Evolutionary conservation across 192 early-diverging fungal genomes (phyloP).

Genomic region (Allomyces macrogynus): DNA sequence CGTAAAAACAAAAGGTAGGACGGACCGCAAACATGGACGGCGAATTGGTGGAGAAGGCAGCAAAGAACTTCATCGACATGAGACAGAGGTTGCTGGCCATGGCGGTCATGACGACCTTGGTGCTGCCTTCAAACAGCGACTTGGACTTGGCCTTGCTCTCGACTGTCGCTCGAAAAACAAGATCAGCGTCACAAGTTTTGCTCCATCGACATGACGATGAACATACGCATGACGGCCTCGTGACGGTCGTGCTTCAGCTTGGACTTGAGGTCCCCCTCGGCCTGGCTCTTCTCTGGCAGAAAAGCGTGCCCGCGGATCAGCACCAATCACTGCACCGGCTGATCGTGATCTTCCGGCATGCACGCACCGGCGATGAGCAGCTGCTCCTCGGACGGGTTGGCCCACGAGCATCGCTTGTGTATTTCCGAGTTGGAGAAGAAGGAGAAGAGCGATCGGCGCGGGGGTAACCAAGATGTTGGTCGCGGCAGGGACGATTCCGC

Average conservation of each 20-base stretch:
- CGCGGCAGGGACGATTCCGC: no score
- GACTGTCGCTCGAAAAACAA: not conserved
- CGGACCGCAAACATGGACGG: not conserved
- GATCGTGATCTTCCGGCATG: no score
- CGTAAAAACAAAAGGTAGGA: not conserved
- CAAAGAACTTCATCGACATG: not conserved
- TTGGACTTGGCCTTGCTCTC: not conserved
- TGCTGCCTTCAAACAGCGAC: not conserved
- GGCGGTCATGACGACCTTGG: not conserved
- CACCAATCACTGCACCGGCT: no score
- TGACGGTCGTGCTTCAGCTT: not conserved
- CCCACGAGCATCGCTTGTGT: not conserved
- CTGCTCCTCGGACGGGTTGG: not conserved
- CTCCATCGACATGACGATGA: not conserved
- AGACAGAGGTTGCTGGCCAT: not conserved
- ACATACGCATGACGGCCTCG: not conserved
- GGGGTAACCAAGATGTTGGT: no score
- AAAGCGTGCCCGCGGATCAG: not conserved
- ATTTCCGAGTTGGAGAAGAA: not conserved
- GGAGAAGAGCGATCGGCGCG: not conserved
- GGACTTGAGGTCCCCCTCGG: not conserved
- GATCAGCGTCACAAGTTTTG: not conserved
- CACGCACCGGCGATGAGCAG: not conserved
- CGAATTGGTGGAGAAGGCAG: not conserved
- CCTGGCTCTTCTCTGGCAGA: not conserved